These are phyloP conservation scores for Candida argentea DNA, from an alignment of 805 yeast genomes.

Conservation along the genomic window DNA sequence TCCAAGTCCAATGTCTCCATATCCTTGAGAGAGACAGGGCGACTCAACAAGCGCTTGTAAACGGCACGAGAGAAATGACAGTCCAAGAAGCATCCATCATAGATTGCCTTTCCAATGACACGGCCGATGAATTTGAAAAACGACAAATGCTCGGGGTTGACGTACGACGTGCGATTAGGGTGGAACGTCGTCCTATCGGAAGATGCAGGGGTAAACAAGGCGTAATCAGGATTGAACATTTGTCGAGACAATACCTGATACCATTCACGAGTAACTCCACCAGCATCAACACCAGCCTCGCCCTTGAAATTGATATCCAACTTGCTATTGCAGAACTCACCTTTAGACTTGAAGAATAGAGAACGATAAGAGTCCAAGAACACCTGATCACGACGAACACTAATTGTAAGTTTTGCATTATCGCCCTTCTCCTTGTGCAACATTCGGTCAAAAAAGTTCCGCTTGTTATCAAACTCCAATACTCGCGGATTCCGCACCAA, in stretches of 20 bases:
- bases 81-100: constrained; percentile 76
- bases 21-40: constrained; percentile 76
- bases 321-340: constrained; percentile 61
- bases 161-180: constrained; percentile 86
- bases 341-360: constrained; percentile 65
- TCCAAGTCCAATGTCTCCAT: constrained; percentile 91
- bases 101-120: constrained; percentile 88
- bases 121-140: constrained; percentile 93
- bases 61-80: constrained; percentile 95
- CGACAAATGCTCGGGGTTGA: constrained; percentile 86
- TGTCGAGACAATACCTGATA: constrained; percentile 87
- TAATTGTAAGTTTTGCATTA: constrained; percentile 44
- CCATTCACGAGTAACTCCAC: constrained; percentile 98
- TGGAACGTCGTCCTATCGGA: constrained; percentile 91
- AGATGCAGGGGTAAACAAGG: constrained; percentile 82
- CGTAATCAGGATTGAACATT: constrained; percentile 94
- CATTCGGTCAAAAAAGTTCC: constrained; percentile 70
- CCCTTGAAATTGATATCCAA: constrained; percentile 80
- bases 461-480: constrained; percentile 89
- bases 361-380: constrained; percentile 85
- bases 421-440: constrained; percentile 43
- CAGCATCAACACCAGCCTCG: constrained; percentile 96
- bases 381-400: constrained; percentile 80
- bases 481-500: constrained; percentile 82
- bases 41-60: constrained; percentile 75